Conservation (phyloP, 495 filamentous ascomycete species). For the Penicillium arizonense region DNA sequence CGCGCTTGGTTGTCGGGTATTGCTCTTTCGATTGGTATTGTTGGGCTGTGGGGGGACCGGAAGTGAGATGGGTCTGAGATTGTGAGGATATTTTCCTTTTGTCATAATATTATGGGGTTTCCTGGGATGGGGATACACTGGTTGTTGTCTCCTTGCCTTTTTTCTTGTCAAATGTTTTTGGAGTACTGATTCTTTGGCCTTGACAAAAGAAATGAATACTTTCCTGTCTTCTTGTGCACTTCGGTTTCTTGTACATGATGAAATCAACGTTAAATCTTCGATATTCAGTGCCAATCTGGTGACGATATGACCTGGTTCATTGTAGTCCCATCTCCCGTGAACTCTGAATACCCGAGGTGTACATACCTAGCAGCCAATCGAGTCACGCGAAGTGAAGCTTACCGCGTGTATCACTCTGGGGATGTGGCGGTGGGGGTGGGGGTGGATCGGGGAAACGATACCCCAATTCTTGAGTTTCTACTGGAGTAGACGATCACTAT, state of each 20-base stretch:
- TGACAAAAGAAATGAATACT: too few species aligned
- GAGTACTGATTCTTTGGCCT: background rate
- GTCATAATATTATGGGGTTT: background rate
- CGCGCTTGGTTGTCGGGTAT: slow-evolving; percentile 61
- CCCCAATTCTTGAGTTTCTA: background rate
- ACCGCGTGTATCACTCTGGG: background rate
- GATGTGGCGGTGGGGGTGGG: slow-evolving; percentile 27
- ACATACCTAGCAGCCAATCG: too few species aligned
- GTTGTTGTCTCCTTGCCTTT: slow-evolving; percentile 1
- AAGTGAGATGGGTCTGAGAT: slow-evolving; percentile 2
- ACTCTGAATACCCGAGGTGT: too few species aligned
- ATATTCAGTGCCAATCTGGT: too few species aligned
- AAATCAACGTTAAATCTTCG: too few species aligned
- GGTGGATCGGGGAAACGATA: slow-evolving; percentile 6
- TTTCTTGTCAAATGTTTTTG: background rate
- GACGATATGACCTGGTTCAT: too few species aligned
- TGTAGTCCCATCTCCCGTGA: too few species aligned
- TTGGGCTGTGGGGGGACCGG: slow-evolving; percentile 90
- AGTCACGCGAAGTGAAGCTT: too few species aligned
- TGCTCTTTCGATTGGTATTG: slow-evolving; percentile 70
- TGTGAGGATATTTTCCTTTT: background rate
- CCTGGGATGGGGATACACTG: slow-evolving; percentile 5
- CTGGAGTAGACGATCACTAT: background rate
- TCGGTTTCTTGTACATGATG: too few species aligned
- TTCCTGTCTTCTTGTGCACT: too few species aligned